phyloP scores from a whole-genome alignment of 345 rosid genomes.

The Triadica sebifera region DNA sequence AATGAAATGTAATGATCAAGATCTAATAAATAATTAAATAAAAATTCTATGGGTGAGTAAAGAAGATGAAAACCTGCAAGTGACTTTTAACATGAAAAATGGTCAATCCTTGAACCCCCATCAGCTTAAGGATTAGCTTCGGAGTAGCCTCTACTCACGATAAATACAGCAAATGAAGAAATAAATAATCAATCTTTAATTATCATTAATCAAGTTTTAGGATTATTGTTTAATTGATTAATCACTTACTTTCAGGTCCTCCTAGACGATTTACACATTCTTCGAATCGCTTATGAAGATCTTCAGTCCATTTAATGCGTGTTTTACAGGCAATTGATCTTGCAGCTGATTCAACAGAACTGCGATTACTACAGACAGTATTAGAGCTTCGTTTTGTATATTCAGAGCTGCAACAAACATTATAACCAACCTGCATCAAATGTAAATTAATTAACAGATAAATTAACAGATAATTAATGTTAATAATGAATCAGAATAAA shows the following conservation, averaged over 20 bases:
- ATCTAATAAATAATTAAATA: not conserved
- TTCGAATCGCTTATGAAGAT: constrained; percentile 37
- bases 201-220: not conserved
- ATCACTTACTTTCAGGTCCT: constrained; percentile 31
- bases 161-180: not conserved
- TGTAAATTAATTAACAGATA: not conserved
- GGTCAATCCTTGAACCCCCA: constrained; percentile 29
- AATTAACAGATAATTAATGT: too few species aligned
- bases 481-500: not conserved
- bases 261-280: constrained; percentile 32
- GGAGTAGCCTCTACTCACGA: constrained; percentile 34
- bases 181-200: not conserved
- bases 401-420: too few species aligned
- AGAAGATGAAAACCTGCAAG: constrained; percentile 26
- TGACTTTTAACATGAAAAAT: constrained; percentile 38
- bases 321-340: constrained; percentile 12
- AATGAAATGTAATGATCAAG: not conserved
- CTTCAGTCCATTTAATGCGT: constrained; percentile 36
- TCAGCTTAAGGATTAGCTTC: constrained; percentile 32
- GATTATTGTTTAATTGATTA: not conserved
- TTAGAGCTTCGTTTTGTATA: too few species aligned
- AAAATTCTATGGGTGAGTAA: not conserved
- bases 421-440: constrained; percentile 4
- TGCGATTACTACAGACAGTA: not conserved
- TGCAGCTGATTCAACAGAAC: not conserved